Evolutionary conservation across 192 early-diverging fungal species (phyloP), one percentile per base, ranked within the genome.

Genomic region (Coemansia sp.): DNA sequence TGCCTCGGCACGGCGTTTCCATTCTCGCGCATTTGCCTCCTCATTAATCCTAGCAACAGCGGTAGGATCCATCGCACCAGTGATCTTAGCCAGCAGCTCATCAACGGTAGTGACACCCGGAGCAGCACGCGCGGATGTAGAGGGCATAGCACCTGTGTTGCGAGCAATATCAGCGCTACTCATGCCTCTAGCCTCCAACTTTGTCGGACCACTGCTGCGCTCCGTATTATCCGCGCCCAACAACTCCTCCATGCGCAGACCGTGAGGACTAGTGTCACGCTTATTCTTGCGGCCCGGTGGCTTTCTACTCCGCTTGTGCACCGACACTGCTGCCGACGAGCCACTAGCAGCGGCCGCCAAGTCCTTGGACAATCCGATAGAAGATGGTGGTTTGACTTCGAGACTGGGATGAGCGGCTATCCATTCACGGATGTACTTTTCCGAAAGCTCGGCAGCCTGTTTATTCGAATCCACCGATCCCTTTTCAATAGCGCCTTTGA

Each of bases 381-480:
- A 51, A 39, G 24, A 38, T 51, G 46, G 65, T 1, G 75, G 75
- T 58, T 76, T 78, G 55, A 84, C 73, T 55, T 79, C 77, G 73
- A 76, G 63, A 29, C 27, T 36, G 0, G 82, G 82, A 22, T 84
- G 69, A 0, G 73, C 68, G 0, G 72, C 74, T 11, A 84, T 67
- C 82, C 82, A 84, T 40, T 75, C 71, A 12, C 78, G 59, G 39
- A 76, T 77, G 55, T 80, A 78, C 65, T 75, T 75, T 51, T 77
- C 78, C 27, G 74, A 60, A 45, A 67, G 50, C 69, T 84, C 82
- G 36, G 71, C 72, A 1, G 77, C 77, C 71, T 76, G 77, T 63
- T 78, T 80, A 53, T 86, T 84, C 50, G 82, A 84, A 34, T 86
- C 82, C 3, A 60, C 64, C 19, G 85, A 76, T 1, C 85, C 82